A percentile compares a stretch with the other conserved stretches of the same genome.
Conservation (phyloP, 140 eudicot genomes). For the Anethum foeniculum region DNA sequence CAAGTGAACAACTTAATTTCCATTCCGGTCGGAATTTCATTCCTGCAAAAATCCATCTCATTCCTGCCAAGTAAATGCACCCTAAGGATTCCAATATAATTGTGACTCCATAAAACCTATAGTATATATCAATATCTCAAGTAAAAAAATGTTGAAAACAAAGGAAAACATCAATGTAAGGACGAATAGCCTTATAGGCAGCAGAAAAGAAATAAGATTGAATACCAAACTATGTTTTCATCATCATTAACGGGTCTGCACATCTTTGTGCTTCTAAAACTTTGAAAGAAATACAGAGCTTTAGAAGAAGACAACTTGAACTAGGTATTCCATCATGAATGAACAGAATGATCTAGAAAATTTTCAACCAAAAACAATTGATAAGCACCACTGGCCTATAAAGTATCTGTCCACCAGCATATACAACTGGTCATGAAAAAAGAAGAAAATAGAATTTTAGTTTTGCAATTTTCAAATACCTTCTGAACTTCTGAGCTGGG, state of each 20-base stretch:
- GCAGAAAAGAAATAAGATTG: no score
- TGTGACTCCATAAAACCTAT: no score
- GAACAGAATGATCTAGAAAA: neutral
- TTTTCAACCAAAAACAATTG: neutral
- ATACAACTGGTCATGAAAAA: neutral
- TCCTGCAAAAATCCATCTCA: no score
- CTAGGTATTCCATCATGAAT: neutral
- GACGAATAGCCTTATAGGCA: no score
- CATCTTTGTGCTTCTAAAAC: neutral
- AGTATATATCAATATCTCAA: no score
- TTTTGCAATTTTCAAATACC: neutral
- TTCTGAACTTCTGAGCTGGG: neutral
- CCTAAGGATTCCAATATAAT: no score
- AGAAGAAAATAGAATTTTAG: neutral
- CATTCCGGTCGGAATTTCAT: no score
- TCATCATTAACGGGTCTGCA: neutral
- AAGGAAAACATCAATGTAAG: no score
- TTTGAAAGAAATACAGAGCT: neutral
- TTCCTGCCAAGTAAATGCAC: no score
- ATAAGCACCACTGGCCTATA: neutral
- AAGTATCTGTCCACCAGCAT: neutral
- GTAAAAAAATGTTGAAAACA: no score
- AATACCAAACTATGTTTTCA: neutral
- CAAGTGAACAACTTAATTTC: no score
- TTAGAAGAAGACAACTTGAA: neutral